Evolutionary conservation across 257 asterid species (phyloP).

Genomic region (Nicotiana knightiana): DNA sequence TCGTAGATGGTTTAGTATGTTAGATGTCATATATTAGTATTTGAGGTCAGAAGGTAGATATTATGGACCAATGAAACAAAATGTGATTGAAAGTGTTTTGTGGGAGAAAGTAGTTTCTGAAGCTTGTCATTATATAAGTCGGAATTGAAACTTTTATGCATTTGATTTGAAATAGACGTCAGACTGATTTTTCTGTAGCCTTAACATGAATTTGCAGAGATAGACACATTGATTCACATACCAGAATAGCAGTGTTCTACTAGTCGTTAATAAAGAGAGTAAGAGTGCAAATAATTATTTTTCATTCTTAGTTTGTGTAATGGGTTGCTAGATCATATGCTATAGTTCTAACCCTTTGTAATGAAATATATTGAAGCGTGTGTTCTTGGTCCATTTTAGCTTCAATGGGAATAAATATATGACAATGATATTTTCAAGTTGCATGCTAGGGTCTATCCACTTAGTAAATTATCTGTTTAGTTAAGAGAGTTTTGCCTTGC

Average conservation of each 20-base stretch:
- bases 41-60: not conserved
- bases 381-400: not conserved
- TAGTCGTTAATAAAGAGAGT: not conserved
- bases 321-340: slow-evolving; percentile 1
- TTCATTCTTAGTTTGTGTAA: not conserved
- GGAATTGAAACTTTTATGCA: not conserved
- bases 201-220: not conserved
- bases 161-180: not conserved
- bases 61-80: not conserved
- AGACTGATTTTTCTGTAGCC: not conserved
- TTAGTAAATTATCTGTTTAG: not conserved
- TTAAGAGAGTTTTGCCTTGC: not conserved
- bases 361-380: not conserved
- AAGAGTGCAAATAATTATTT: not conserved
- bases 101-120: not conserved
- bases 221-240: not conserved
- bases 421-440: not conserved
- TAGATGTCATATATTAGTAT: not conserved
- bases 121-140: not conserved
- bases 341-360: not conserved
- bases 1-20: not conserved
- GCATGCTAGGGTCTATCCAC: not conserved
- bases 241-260: not conserved
- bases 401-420: not conserved
- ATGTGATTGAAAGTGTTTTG: not conserved